A percentile compares a stretch with the other conserved stretches of the same genome.
Conservation (phyloP, 2,329 filamentous ascomycete species). For the Cordyceps javanica region DNA sequence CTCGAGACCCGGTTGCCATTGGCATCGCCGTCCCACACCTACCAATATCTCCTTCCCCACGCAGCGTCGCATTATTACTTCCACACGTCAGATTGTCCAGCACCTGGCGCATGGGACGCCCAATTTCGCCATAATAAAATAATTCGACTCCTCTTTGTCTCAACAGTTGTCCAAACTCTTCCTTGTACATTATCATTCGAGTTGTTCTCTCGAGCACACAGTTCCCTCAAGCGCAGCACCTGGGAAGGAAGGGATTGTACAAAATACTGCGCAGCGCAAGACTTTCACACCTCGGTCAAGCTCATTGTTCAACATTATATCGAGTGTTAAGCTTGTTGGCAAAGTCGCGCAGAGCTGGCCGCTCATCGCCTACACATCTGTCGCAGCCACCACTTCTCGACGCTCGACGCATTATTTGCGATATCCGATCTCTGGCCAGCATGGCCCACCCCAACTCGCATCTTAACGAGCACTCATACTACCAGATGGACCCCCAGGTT, state of each 20-base stretch:
- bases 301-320: background rate
- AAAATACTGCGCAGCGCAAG: background rate
- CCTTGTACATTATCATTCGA: background rate
- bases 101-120: background rate
- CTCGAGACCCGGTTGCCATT: background rate
- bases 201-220: too few relatives aligned
- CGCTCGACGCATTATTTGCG: background rate
- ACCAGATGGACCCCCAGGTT: conserved; percentile 3
- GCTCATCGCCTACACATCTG: background rate
- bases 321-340: background rate
- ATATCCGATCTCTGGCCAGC: background rate
- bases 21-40: background rate
- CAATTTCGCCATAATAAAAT: background rate
- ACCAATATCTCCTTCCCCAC: background rate
- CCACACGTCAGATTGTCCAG: conserved; percentile 6
- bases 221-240: too few relatives aligned
- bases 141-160: background rate
- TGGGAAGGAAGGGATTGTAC: background rate
- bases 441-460: background rate
- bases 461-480: background rate
- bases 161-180: too few relatives aligned
- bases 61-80: conserved; percentile 7
- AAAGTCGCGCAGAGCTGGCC: background rate
- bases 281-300: background rate
- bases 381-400: background rate